Conservation (phyloP, 164 flowering plant genomes). For the Stephania yunnanensis region DNA sequence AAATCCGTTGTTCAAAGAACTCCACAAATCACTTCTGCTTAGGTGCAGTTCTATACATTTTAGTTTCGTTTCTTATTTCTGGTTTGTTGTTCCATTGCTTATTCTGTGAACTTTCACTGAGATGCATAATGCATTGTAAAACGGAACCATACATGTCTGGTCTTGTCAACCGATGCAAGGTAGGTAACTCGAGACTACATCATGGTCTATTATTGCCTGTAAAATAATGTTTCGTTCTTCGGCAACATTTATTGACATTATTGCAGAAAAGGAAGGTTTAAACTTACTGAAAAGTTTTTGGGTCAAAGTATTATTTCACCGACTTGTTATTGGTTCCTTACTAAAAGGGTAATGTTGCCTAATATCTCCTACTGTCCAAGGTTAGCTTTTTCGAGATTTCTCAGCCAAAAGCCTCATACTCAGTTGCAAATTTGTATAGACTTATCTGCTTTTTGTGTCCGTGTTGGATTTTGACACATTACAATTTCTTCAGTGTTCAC, state of each 20-base stretch:
- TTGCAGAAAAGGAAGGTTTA: neutral
- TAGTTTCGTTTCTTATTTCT: neutral
- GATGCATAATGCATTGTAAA: neutral
- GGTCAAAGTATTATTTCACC: neutral
- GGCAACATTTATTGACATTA: neutral
- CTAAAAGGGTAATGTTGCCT: neutral
- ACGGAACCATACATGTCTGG: neutral
- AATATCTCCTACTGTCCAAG: neutral
- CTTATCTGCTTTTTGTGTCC: neutral
- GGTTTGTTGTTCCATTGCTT: neutral
- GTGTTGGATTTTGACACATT: too few relatives aligned
- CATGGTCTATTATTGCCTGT: neutral
- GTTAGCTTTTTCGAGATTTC: neutral
- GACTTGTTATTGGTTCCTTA: neutral
- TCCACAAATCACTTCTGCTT: neutral
- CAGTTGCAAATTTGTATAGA: neutral
- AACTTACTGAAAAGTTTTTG: neutral
- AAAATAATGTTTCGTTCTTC: neutral
- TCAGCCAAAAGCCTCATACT: neutral
- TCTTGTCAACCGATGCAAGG: neutral
- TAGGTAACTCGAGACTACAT: neutral
- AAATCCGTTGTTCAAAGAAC: neutral
- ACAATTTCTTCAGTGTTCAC: too few relatives aligned
- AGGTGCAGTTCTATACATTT: neutral
- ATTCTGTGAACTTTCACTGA: neutral